Evolutionary conservation across 768 basidiomycete genomes (phyloP).

Genomic region (Trichaptum fuscoviolaceum): DNA sequence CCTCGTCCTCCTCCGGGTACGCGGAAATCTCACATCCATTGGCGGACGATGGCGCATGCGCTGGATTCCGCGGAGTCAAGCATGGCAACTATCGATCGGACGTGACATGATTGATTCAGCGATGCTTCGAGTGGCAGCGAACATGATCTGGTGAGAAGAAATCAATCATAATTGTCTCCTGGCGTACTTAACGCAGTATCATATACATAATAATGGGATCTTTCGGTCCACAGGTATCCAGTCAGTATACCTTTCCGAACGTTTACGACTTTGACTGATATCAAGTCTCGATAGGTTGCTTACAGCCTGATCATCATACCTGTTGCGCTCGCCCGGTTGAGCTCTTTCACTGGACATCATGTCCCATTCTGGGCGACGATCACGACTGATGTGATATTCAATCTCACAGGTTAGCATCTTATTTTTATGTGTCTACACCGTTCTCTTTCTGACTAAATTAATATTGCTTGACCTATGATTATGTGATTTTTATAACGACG

Average conservation of each 20-base stretch:
- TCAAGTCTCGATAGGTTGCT: slow-evolving; percentile 17
- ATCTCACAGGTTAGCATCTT: slow-evolving; percentile 19
- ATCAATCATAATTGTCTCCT: background rate
- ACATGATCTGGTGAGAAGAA: slow-evolving; percentile 28
- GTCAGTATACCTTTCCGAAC: slow-evolving; percentile 2
- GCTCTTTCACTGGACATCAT: slow-evolving; percentile 20
- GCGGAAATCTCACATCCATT: slow-evolving; percentile 27
- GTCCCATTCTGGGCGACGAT: slow-evolving; percentile 23
- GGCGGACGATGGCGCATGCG: slow-evolving; percentile 26
- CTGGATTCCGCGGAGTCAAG: slow-evolving; percentile 24
- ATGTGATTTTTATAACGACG: background rate
- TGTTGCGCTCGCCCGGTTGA: slow-evolving; percentile 25
- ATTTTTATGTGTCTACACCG: background rate
- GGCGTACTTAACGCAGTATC: background rate
- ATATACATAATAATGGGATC: background rate
- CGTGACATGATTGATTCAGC: slow-evolving; percentile 28
- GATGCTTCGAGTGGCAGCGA: slow-evolving; percentile 26
- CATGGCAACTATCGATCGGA: slow-evolving; percentile 28
- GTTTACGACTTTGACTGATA: background rate
- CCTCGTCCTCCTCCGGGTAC: slow-evolving; percentile 30
- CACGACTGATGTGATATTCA: slow-evolving; percentile 23
- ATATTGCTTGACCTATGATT: background rate
- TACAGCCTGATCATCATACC: slow-evolving; percentile 26
- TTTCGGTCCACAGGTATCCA: slow-evolving; percentile 8
- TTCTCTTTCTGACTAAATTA: background rate